Percentiles rank a stretch among this genome's conserved stretches.
These are phyloP conservation scores for Dactylellina sp. DNA, from an alignment of 2,329 filamentous ascomycete genomes.

Conservation along the genomic window DNA sequence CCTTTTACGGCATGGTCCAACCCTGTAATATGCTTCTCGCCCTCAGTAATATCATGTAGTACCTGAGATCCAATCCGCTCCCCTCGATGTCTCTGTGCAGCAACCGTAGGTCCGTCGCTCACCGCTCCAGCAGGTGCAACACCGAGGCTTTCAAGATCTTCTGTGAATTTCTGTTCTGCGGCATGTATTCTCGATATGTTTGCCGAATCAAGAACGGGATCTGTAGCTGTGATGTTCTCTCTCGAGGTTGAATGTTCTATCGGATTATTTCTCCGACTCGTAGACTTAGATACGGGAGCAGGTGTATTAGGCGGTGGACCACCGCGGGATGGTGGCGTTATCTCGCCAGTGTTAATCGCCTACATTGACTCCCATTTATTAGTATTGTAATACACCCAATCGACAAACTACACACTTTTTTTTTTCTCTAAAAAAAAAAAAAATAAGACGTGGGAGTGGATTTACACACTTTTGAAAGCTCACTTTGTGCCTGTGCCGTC, in stretches of 20 bases:
- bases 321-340: neutral
- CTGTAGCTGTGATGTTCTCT: neutral
- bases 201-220: slow-evolving; percentile 12
- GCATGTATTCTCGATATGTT: slow-evolving; percentile 13
- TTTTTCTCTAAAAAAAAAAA: no score
- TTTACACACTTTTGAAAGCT: slow-evolving; percentile 18
- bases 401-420: no score
- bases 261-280: no score
- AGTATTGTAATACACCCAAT: neutral
- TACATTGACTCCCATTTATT: no score
- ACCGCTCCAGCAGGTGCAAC: neutral
- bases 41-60: slow-evolving; percentile 27
- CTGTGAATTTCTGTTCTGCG: slow-evolving; percentile 8
- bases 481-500: slow-evolving; percentile 1
- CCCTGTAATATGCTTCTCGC: slow-evolving; percentile 22
- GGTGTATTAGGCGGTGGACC: slow-evolving; percentile 1
- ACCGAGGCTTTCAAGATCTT: slow-evolving; percentile 3
- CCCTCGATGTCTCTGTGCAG: slow-evolving; percentile 13
- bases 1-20: slow-evolving; percentile 3
- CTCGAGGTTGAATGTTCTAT: no score
- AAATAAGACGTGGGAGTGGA: no score
- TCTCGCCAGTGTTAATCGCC: neutral
- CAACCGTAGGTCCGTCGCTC: slow-evolving; percentile 11
- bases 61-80: slow-evolving; percentile 5
- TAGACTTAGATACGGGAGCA: no score